Evolutionary conservation across 2,329 filamentous ascomycete species (phyloP), one percentile per base, ranked within the genome.

Genomic region (Colletotrichum sp.): DNA sequence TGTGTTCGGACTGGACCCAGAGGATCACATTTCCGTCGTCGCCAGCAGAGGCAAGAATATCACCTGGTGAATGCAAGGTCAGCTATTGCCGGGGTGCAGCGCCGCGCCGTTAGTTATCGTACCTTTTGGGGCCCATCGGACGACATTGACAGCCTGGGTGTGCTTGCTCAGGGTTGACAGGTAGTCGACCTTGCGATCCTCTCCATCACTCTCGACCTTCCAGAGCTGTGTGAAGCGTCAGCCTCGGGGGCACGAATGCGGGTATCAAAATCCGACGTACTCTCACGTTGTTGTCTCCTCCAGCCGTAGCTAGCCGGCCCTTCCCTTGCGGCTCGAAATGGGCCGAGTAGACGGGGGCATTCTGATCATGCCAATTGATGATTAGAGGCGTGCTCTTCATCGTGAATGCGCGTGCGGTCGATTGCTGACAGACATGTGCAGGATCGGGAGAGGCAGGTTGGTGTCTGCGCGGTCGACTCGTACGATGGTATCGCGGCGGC

Each of bases 361-460:
- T 98, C 83, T 98, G 95, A 86, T 98, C 95, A 87, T 99, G 98
- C 97, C 97, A 99, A 89, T 98, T 95, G 87, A 99, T 96, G 84
- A 99, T 96, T 80, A 99, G 91, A 81, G 97, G 96, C 83, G 95
- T 94, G 83, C 96, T 96, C 91, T 98, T 99, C 97, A 99, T 99
- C 84, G 85, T 89, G 86, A 82, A 82, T 80, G 80, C n/a, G 65
- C 64, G n/a, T 73, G 75, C 69, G 73, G 71, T 72, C 30, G 67
- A 77, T 65, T 76, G 78, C 80, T 79, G 60, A 72, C 74, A 65
- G 67, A 74, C 67, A 72, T 36, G 62, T 68, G 32, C 55, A 34
- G 65, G 59, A 66, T 71, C 66, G 68, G 71, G 74, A 52, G 65
- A 52, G 63, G 63, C 30, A 44, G 21, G 8, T 18, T 12, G 49